These are phyloP conservation scores for Musa schizocarpa DNA, from an alignment of 176 grass and related monocot genomes.

Conservation along the genomic window DNA sequence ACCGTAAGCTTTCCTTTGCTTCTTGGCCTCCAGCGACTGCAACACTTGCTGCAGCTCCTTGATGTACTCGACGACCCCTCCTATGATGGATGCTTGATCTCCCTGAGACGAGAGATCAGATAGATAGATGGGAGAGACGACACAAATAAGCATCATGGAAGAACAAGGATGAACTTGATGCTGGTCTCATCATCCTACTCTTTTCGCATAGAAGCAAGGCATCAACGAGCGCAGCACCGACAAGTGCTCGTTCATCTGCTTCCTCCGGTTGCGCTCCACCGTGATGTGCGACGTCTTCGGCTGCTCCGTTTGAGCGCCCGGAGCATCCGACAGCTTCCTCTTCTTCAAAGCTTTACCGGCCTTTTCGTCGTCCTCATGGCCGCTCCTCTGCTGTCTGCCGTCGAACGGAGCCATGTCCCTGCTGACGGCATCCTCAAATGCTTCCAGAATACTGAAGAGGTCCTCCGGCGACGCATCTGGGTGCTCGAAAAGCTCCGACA, in stretches of 20 bases:
- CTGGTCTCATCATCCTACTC: constrained; percentile 27
- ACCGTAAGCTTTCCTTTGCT: constrained; percentile 49
- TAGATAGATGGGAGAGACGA: background rate
- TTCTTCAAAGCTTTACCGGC: constrained; percentile 24
- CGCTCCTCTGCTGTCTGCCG: background rate
- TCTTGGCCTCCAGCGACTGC: constrained; percentile 69
- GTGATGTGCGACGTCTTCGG: constrained; percentile 54
- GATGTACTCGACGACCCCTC: constrained; percentile 80
- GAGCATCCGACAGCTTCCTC: constrained; percentile 18
- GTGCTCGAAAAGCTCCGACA: constrained; percentile 36
- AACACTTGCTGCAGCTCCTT: constrained; percentile 70
- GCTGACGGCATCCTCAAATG: constrained; percentile 38
- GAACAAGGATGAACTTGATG: background rate
- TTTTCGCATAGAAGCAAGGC: constrained; percentile 82
- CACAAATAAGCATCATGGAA: too few species aligned
- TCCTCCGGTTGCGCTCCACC: constrained; percentile 90
- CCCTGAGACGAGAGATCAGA: constrained; percentile 26
- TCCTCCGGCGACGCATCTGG: constrained; percentile 22
- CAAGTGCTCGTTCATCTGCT: constrained; percentile 81
- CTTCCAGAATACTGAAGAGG: constrained; percentile 59
- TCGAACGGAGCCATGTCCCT: background rate
- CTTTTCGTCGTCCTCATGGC: background rate
- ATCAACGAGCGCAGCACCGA: constrained; percentile 58
- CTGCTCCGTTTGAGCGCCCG: background rate
- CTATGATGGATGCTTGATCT: constrained; percentile 79